Conservation (phyloP, 306 rosid species). For the Chamaecrista fasciculata region DNA sequence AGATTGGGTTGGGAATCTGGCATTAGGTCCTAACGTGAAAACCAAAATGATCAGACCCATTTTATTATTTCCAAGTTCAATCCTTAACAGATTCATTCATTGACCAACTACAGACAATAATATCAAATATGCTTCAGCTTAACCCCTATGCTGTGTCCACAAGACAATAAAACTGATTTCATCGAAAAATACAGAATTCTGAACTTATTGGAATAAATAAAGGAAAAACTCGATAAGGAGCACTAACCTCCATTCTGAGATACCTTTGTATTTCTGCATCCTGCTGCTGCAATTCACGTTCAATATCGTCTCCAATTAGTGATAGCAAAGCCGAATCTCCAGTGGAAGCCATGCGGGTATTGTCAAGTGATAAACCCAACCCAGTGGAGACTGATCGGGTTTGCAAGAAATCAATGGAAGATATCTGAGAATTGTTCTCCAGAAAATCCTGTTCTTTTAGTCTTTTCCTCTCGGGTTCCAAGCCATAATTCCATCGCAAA, state of each 20-base stretch:
- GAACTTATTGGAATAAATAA: constrained; percentile 23
- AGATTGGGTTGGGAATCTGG: neutral
- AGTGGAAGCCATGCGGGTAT: constrained; percentile 64
- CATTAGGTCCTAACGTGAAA: neutral
- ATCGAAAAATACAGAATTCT: neutral
- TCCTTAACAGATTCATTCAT: constrained; percentile 9
- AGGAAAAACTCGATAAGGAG: constrained; percentile 15
- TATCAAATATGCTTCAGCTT: neutral
- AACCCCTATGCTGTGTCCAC: neutral
- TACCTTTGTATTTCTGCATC: constrained; percentile 74
- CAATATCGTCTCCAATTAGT: constrained; percentile 74
- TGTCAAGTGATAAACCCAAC: constrained; percentile 91
- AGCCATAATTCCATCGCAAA: constrained; percentile 71
- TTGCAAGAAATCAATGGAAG: constrained; percentile 83
- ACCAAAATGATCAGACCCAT: neutral
- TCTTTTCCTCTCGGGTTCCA: constrained; percentile 68
- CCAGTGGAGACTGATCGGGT: constrained; percentile 81
- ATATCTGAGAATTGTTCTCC: constrained; percentile 92
- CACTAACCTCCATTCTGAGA: constrained; percentile 76
- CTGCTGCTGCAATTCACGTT: constrained; percentile 65
- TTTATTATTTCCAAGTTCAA: neutral
- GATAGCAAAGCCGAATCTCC: constrained; percentile 83
- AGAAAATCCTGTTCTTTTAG: constrained; percentile 85
- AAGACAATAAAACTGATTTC: neutral
- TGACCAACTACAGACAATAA: neutral